These are phyloP conservation scores for Moricandia moricandioides DNA, from an alignment of 345 rosid genomes.

Conservation along the genomic window DNA sequence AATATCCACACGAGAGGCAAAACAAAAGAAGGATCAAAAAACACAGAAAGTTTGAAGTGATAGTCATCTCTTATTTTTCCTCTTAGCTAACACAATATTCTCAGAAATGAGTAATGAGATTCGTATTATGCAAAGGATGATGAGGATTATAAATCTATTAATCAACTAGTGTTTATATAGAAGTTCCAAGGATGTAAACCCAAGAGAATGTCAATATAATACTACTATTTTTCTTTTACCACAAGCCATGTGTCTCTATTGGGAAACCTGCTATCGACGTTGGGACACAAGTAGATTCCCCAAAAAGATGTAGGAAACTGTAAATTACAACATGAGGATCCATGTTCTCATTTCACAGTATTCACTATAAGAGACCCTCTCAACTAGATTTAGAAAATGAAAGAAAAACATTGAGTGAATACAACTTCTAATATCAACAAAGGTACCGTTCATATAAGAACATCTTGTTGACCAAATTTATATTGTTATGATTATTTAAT, in stretches of 20 bases:
- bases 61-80: slow-evolving; percentile 17
- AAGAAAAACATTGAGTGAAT: background rate
- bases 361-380: background rate
- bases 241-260: slow-evolving; percentile 28
- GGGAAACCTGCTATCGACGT: slow-evolving; percentile 24
- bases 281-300: slow-evolving; percentile 17
- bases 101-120: background rate
- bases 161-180: slow-evolving; percentile 14
- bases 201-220: slow-evolving; percentile 11
- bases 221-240: background rate
- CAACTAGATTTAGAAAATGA: background rate
- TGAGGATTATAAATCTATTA: background rate
- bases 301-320: background rate
- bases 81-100: slow-evolving; percentile 1
- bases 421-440: background rate
- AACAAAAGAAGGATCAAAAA: slow-evolving; percentile 23
- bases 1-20: slow-evolving; percentile 27
- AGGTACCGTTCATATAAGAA: background rate
- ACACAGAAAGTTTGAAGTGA: slow-evolving; percentile 28
- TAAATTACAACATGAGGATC: slow-evolving; percentile 20
- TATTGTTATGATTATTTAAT: background rate
- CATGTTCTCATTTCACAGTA: slow-evolving; percentile 28
- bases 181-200: background rate
- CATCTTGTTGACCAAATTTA: slow-evolving; percentile 7
- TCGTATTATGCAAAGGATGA: background rate